Percentiles rank a stretch among this genome's conserved stretches.
Evolutionary conservation across 805 yeast genomes (phyloP).

Genomic region (Yamadazyma laniorum): DNA sequence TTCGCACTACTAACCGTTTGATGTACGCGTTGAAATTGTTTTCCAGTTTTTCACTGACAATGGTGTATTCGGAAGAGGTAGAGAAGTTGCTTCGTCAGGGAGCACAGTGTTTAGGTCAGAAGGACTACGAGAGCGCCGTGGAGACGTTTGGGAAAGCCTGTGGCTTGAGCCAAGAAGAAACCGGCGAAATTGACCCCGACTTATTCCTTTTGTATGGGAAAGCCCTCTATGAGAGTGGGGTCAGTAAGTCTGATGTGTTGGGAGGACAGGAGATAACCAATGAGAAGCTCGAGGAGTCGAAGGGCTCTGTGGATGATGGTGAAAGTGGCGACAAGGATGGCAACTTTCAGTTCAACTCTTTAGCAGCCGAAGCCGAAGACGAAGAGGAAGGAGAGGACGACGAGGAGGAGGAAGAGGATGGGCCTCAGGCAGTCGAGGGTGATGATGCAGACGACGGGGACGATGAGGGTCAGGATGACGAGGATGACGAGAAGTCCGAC

Average conservation of each 20-base stretch:
- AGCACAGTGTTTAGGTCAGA: slow-evolving; percentile 59
- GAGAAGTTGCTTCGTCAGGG: slow-evolving; percentile 56
- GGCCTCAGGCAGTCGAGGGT: slow-evolving; percentile 12
- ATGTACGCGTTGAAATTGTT: slow-evolving; percentile 5
- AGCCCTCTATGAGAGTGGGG: slow-evolving; percentile 75
- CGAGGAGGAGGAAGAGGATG: slow-evolving; percentile 15
- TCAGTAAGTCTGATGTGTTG: slow-evolving; percentile 69
- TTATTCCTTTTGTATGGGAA: slow-evolving; percentile 74
- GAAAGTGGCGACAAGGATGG: slow-evolving; percentile 17
- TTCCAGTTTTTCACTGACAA: too few species aligned
- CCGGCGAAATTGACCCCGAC: slow-evolving; percentile 68
- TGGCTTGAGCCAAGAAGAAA: slow-evolving; percentile 46
- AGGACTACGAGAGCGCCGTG: slow-evolving; percentile 66
- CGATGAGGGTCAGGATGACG: slow-evolving; percentile 34
- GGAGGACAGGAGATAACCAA: slow-evolving; percentile 43
- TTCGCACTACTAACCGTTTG: too few species aligned
- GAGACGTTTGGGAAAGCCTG: slow-evolving; percentile 75
- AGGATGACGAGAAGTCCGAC: slow-evolving; percentile 55
- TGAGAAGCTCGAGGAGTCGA: slow-evolving; percentile 19
- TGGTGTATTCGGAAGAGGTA: slow-evolving; percentile 41
- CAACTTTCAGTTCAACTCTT: slow-evolving; percentile 25
- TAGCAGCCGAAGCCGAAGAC: slow-evolving; percentile 22
- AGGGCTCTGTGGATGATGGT: slow-evolving; percentile 22
- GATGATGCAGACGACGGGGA: slow-evolving; percentile 20
- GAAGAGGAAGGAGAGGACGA: slow-evolving; percentile 20